Conservation (phyloP, 2,329 filamentous ascomycete species). For the Teratosphaeria epicoccoides region DNA sequence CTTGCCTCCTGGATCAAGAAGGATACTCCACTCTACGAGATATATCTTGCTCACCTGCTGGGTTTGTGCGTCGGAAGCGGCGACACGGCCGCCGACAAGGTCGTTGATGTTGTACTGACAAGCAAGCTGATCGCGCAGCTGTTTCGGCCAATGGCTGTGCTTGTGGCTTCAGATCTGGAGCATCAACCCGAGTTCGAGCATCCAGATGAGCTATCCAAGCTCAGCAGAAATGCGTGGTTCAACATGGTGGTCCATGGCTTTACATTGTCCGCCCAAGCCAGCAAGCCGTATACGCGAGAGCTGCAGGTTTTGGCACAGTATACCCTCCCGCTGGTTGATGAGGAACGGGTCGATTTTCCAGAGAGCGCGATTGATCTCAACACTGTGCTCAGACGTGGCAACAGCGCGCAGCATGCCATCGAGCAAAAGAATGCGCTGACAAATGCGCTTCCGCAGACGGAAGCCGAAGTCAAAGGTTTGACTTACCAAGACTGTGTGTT, state of each 20-base stretch:
- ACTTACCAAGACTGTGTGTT: conserved; percentile 90
- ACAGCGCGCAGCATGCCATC: conserved; percentile 64
- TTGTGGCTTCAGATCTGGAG: conserved; percentile 56
- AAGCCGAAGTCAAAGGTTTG: conserved; percentile 67
- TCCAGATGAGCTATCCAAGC: conserved; percentile 38
- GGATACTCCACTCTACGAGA: conserved; percentile 64
- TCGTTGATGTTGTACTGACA: conserved; percentile 55
- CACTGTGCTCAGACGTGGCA: conserved; percentile 77
- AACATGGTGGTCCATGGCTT: conserved; percentile 95
- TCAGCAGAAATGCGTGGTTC: conserved; percentile 87
- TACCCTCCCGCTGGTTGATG: conserved; percentile 76
- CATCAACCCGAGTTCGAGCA: conserved; percentile 39
- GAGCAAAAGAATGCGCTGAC: conserved; percentile 72
- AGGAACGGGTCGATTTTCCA: conserved; percentile 77
- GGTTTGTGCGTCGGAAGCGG: conserved; percentile 85
- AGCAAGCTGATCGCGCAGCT: conserved; percentile 80
- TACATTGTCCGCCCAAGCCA: conserved; percentile 60
- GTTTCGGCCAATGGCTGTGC: conserved; percentile 72
- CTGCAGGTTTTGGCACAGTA: conserved; percentile 76
- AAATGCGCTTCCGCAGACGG: conserved; percentile 62
- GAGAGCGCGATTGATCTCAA: conserved; percentile 97
- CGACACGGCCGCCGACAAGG: conserved; percentile 53
- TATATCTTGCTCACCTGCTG: conserved; percentile 74
- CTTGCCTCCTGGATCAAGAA: conserved; percentile 60
- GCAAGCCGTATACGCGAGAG: conserved; percentile 62